These are phyloP conservation scores for Talaromyces nanjingensis DNA, from an alignment of 495 filamentous ascomycete genomes.

Conservation along the genomic window DNA sequence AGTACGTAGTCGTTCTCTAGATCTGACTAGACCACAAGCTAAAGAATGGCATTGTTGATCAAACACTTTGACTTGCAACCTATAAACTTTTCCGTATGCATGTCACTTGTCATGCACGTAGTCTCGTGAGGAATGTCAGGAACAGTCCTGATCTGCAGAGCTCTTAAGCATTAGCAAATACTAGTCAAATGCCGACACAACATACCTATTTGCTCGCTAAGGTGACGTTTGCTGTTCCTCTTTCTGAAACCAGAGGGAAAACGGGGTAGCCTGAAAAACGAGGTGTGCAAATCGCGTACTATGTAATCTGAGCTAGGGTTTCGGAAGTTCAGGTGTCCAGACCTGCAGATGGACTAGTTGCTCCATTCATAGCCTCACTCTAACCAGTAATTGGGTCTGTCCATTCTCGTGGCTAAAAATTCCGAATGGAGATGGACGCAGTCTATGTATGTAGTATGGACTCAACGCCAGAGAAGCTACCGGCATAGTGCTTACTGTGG, in stretches of 20 bases:
- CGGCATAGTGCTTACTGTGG: background rate
- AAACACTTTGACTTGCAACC: background rate
- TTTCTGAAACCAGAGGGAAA: background rate
- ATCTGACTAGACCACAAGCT: background rate
- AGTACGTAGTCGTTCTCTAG: too few species aligned
- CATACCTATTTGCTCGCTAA: background rate
- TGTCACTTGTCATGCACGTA: background rate
- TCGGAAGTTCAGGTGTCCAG: background rate
- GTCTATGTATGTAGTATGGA: too few species aligned
- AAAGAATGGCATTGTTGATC: background rate
- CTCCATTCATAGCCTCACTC: background rate
- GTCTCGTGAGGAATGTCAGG: background rate
- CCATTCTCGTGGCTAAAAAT: background rate
- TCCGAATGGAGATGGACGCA: background rate
- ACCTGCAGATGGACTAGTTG: background rate
- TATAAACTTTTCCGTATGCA: background rate
- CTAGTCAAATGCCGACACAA: background rate
- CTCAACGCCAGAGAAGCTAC: background rate
- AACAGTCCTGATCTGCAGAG: background rate
- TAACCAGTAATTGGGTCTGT: background rate
- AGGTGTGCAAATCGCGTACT: background rate
- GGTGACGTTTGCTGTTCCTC: background rate
- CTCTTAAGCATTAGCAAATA: background rate
- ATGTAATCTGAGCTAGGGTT: background rate
- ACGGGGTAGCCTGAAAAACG: background rate